phyloP scores from a whole-genome alignment of 2,329 filamentous ascomycete species.

The Tolypocladium album region DNA sequence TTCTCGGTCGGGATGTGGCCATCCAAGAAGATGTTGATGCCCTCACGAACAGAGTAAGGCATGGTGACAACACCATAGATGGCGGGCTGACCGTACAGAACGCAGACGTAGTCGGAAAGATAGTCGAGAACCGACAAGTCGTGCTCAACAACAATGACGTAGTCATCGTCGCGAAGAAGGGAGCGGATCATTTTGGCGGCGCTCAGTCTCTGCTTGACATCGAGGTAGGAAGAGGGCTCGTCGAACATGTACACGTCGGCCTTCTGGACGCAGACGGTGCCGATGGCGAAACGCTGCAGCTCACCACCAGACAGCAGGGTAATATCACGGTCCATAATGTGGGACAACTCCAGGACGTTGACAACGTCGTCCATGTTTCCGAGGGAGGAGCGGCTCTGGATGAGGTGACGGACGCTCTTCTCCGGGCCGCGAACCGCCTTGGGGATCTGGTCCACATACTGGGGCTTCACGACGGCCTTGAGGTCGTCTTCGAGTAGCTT shows the following conservation, averaged over 20 bases:
- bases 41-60: slow-evolving; percentile 91
- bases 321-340: slow-evolving; percentile 88
- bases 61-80: slow-evolving; percentile 97
- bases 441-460: slow-evolving; percentile 98
- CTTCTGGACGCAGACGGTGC: slow-evolving; percentile 87
- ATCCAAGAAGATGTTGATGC: slow-evolving; percentile 98
- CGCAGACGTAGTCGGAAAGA: slow-evolving; percentile 95
- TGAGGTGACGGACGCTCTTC: slow-evolving; percentile 68
- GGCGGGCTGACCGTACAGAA: slow-evolving; percentile 89
- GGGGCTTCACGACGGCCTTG: slow-evolving; percentile 96
- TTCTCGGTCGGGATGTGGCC: slow-evolving; percentile 98
- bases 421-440: slow-evolving; percentile 76
- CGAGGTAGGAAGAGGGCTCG: slow-evolving; percentile 95
- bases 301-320: slow-evolving; percentile 90
- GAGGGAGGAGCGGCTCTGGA: slow-evolving; percentile 66
- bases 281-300: slow-evolving; percentile 95
- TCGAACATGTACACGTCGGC: slow-evolving; percentile 99
- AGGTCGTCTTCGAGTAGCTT: slow-evolving; percentile 95
- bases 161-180: slow-evolving; percentile 78
- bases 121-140: slow-evolving; percentile 98
- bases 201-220: slow-evolving; percentile 96
- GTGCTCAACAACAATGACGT: slow-evolving; percentile 98
- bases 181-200: slow-evolving; percentile 89
- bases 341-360: slow-evolving; percentile 73
- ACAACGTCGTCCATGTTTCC: slow-evolving; percentile 74